phyloP scores from a whole-genome alignment of 2,329 filamentous ascomycete genomes.

The Fusarium nelsonii region DNA sequence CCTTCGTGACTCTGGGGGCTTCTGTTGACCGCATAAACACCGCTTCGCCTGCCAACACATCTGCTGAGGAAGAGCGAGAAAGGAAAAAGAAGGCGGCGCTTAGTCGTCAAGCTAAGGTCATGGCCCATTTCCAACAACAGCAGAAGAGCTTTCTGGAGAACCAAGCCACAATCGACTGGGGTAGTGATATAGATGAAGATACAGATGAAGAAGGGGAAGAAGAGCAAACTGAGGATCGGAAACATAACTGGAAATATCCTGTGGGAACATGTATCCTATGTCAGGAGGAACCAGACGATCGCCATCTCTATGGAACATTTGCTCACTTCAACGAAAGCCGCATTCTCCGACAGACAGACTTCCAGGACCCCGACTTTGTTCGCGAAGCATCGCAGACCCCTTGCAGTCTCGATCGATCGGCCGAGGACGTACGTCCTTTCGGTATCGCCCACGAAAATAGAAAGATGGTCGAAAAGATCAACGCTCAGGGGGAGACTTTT shows the following conservation, averaged over 20 bases:
- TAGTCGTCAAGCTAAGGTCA: conserved; percentile 90
- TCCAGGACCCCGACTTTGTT: conserved; percentile 84
- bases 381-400: conserved; percentile 85
- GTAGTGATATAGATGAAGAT: conserved; percentile 79
- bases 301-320: conserved; percentile 91
- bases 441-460: conserved; percentile 91
- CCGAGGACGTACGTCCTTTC: conserved; percentile 86
- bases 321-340: conserved; percentile 87
- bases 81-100: conserved; percentile 90
- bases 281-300: conserved; percentile 94
- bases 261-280: conserved; percentile 94
- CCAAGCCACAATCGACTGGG: conserved; percentile 90
- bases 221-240: conserved; percentile 71
- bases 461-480: conserved; percentile 79
- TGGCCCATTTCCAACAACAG: conserved; percentile 98
- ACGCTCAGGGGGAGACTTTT: conserved; percentile 77
- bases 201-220: conserved; percentile 77
- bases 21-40: conserved; percentile 84
- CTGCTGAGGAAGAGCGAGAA: conserved; percentile 79
- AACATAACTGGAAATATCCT: conserved; percentile 84
- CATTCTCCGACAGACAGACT: conserved; percentile 87
- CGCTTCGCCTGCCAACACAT: conserved; percentile 78
- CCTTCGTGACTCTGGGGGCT: conserved; percentile 73
- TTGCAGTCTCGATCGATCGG: conserved; percentile 83
- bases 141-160: conserved; percentile 95